Conservation (phyloP, 1,139 yeast genomes). For the Protomyces inouyei region DNA sequence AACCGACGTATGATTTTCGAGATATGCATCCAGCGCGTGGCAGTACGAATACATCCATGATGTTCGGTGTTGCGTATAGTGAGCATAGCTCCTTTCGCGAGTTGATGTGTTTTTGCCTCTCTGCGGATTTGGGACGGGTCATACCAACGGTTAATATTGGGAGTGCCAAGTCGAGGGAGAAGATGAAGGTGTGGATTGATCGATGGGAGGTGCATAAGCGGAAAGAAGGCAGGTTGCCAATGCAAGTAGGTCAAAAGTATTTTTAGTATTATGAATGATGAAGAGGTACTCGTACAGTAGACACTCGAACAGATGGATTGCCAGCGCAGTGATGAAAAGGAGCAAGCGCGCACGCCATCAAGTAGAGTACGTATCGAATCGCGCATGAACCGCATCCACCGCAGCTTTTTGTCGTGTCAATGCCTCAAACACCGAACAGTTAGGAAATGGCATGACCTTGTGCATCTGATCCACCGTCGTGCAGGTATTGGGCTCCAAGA, state of each 20-base stretch:
- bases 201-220: conserved; percentile 31
- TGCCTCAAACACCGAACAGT: no score
- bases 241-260: neutral
- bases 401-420: no score
- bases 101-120: conserved; percentile 57
- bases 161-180: conserved; percentile 29
- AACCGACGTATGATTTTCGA: conserved; percentile 26
- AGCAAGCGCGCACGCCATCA: no score
- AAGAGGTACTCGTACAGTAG: neutral
- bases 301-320: neutral
- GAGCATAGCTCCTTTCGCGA: conserved; percentile 91
- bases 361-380: no score
- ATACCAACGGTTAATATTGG: conserved; percentile 72
- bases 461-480: no score
- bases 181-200: conserved; percentile 34
- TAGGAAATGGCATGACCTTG: no score
- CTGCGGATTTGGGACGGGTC: conserved; percentile 49
- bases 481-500: no score
- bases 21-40: conserved; percentile 33
- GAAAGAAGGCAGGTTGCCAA: conserved; percentile 28
- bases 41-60: conserved; percentile 30
- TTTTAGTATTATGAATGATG: neutral
- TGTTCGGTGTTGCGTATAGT: conserved; percentile 65
- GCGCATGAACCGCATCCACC: no score
- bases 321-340: no score